Base-by-base conservation (phyloP, 345 rosid species). In the Triadica sebifera region DNA sequence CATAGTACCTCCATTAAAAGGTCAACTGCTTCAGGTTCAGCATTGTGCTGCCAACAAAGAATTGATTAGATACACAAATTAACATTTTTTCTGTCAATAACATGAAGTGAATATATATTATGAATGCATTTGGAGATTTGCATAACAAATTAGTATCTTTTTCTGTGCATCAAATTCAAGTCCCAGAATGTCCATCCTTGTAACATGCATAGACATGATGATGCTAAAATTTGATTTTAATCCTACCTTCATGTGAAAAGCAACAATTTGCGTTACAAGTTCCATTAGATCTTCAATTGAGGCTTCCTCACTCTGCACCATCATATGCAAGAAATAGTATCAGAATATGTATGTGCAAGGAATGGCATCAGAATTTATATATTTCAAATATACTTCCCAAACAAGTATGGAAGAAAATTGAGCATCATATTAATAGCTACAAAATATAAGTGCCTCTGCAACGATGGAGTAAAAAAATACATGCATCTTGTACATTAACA, bases 21-120 rank as follows among this genome's bases (percentile, higher is more conserved):
- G 85, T 95, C 96, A 79, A 95, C 94, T 76, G 98, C 99, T 83
- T 95, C 99, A 11, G 99, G 96, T 86, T 95, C 98, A 45, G 97
- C 96, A 82, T 95, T 95, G 82, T 95, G 97, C 98, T 95, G 88
- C 80, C 43, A 34, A 80, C 67, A 56, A 68, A 77, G 53, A 3
- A 70, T 13, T 50, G 51, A 68, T 62, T 24, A 65, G 17, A 25
- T 6, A 75, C 77, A 22, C 37, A 19, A 70, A 2, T 5, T 38
- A 41, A 19, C 2, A 63, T 53, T 22, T 38, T 63, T 6, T 63
- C 46, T 19, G 3, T 5, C 4, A 19, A 25, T 16, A 11, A 47
- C 8, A 46, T 65, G 55, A 39, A 17, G 17, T 72, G n/a, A n/a
- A n/a, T n/a, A n/a, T n/a, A n/a, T n/a, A n/a, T n/a, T n/a, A n/a